phyloP scores from a whole-genome alignment of 2,329 filamentous ascomycete species.

The Epichloe bromicola region DNA sequence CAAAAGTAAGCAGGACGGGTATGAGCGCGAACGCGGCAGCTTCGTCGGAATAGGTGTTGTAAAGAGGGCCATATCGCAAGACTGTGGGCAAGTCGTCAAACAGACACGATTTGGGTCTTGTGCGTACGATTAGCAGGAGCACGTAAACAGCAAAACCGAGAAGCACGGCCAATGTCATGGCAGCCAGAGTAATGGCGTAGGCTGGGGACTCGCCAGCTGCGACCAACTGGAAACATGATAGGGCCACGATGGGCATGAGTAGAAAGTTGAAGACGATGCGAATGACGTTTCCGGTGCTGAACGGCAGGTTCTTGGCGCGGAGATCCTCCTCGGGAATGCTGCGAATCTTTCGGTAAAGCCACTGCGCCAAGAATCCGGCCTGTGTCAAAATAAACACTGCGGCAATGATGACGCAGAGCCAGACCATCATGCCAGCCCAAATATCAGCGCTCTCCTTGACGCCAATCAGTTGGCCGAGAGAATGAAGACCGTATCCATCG shows the following conservation, averaged over 20 bases:
- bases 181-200: slow-evolving; percentile 61
- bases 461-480: slow-evolving; percentile 68
- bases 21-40: slow-evolving; percentile 82
- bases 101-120: slow-evolving; percentile 70
- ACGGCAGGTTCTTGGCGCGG: slow-evolving; percentile 81
- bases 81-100: slow-evolving; percentile 91
- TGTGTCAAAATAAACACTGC: slow-evolving; percentile 58
- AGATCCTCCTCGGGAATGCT: slow-evolving; percentile 73
- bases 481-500: slow-evolving; percentile 75
- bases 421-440: slow-evolving; percentile 90
- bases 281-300: slow-evolving; percentile 65
- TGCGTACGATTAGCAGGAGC: slow-evolving; percentile 65
- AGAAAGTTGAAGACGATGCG: slow-evolving; percentile 90
- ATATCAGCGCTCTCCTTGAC: slow-evolving; percentile 66
- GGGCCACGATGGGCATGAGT: slow-evolving; percentile 68
- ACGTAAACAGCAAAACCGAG: slow-evolving; percentile 67
- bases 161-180: slow-evolving; percentile 59
- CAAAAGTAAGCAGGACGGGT: slow-evolving; percentile 69
- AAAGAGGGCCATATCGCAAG: slow-evolving; percentile 80
- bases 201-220: slow-evolving; percentile 54
- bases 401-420: slow-evolving; percentile 67
- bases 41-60: slow-evolving; percentile 95
- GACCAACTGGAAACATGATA: slow-evolving; percentile 87
- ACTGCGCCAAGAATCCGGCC: slow-evolving; percentile 61
- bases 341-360: slow-evolving; percentile 59